Evolutionary conservation across 2,329 filamentous ascomycete genomes (phyloP).

Genomic region (Dactylellina parvicollis): DNA sequence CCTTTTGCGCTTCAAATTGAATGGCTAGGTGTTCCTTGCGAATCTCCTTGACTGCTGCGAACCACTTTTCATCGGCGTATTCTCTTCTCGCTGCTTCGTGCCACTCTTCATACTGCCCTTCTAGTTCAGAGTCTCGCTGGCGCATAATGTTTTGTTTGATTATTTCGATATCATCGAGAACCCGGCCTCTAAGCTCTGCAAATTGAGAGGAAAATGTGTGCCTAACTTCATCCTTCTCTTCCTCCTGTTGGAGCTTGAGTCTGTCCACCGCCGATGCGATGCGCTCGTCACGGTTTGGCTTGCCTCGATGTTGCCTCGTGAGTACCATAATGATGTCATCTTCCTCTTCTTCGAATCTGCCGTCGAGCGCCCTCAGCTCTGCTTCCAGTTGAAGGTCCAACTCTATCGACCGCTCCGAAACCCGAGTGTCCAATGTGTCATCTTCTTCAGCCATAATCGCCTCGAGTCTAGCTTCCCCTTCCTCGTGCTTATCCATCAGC

Average conservation of each 20-base stretch:
- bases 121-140: slow-evolving; percentile 19
- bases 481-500: slow-evolving; percentile 36
- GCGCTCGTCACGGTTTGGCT: slow-evolving; percentile 45
- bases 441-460: slow-evolving; percentile 32
- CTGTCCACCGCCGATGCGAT: slow-evolving; percentile 39
- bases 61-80: slow-evolving; percentile 52
- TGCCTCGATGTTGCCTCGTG: slow-evolving; percentile 27
- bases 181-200: slow-evolving; percentile 17
- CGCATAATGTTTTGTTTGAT: slow-evolving; percentile 37
- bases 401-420: slow-evolving; percentile 44
- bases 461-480: slow-evolving; percentile 37
- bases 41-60: slow-evolving; percentile 45
- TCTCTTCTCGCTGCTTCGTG: slow-evolving; percentile 44
- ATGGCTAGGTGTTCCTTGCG: slow-evolving; percentile 49
- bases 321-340: slow-evolving; percentile 44
- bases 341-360: slow-evolving; percentile 47
- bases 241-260: slow-evolving; percentile 29
- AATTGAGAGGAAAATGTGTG: slow-evolving; percentile 27
- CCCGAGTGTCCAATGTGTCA: slow-evolving; percentile 38
- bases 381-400: slow-evolving; percentile 33
- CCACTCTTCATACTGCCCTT: slow-evolving; percentile 37
- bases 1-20: slow-evolving; percentile 52
- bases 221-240: slow-evolving; percentile 42
- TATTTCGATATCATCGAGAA: slow-evolving; percentile 35
- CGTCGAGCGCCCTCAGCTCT: slow-evolving; percentile 38